These are phyloP conservation scores for Bacterosira constricta DNA, from an alignment of 108 stramenopile species.

Conservation along the genomic window DNA sequence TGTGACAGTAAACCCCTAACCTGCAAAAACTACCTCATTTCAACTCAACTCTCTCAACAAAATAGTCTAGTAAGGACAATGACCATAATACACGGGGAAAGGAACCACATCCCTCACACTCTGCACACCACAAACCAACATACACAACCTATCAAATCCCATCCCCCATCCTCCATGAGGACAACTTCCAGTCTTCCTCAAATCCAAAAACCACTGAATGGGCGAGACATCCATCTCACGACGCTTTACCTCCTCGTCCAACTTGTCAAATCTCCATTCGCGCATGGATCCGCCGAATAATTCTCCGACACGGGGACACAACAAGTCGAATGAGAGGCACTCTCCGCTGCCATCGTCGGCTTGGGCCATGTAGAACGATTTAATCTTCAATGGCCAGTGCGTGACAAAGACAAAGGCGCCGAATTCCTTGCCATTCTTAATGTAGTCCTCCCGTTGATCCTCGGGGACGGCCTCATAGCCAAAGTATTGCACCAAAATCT, in stretches of 20 bases:
- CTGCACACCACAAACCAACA: slow-evolving; percentile 85
- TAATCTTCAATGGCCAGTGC: slow-evolving; percentile 94
- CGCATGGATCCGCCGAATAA: slow-evolving; percentile 94
- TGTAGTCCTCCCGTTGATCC: slow-evolving; percentile 56
- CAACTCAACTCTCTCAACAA: neutral
- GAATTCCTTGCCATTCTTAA: slow-evolving; percentile 52
- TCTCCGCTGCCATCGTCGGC: slow-evolving; percentile 88
- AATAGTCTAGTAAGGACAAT: slow-evolving; percentile 76
- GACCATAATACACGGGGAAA: slow-evolving; percentile 91
- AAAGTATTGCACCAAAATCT: slow-evolving; percentile 86
- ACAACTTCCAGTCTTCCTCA: slow-evolving; percentile 88
- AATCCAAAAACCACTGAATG: slow-evolving; percentile 91
- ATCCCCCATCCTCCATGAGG: slow-evolving; percentile 97
- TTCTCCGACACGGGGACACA: slow-evolving; percentile 92
- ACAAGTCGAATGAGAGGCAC: slow-evolving; percentile 90
- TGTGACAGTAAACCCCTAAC: too few relatives aligned
- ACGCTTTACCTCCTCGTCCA: slow-evolving; percentile 67
- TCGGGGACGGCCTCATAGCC: slow-evolving; percentile 63
- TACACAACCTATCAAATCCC: slow-evolving; percentile 93
- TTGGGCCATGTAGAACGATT: slow-evolving; percentile 96
- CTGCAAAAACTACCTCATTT: too few relatives aligned
- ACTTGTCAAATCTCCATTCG: slow-evolving; percentile 84
- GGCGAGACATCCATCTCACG: slow-evolving; percentile 75
- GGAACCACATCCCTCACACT: slow-evolving; percentile 96
- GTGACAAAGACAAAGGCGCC: slow-evolving; percentile 88